Base-by-base conservation (phyloP, 2,329 filamentous ascomycete species). In the Didymellaceae sp. region DNA sequence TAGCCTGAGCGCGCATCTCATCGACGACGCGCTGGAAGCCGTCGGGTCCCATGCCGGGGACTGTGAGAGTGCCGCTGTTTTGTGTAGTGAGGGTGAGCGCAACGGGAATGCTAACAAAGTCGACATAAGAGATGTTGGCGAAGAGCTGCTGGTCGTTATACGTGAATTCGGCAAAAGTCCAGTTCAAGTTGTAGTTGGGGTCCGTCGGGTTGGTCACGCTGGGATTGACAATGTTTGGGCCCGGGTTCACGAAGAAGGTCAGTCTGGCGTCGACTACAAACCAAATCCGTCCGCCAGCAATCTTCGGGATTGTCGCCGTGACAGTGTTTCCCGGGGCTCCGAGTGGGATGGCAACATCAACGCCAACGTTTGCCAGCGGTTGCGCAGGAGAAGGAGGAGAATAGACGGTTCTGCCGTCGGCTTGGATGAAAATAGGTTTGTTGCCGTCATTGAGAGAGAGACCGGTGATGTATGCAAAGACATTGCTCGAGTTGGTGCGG, bases 381-480 rank as follows among this genome's bases (percentile, higher is more conserved):
- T 70, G 61, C 1, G 76, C 65, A 0, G 87, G 87, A 5, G 83
- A 86, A 0, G 71, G 65, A 0, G 89, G 89, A 55, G 82, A 86
- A 73, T 89, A 88, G 4, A 82, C 73, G 5, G 84, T 87, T 45
- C 75, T 74, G 37, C 88, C 88, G 63, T 91, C 87, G 11, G 86
- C 75, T 59, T 82, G 76, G 20, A 91, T 77, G 33, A 91, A 76
- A 52, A 86, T 80, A 16, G 86, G 77, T 11, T 78, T 78, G 61
- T 84, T 82, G 66, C 81, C 79, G 14, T 82, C 81, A 66, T 85
- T 80, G 34, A 86, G 66, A 24, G 85, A 83, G 14, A 79, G 77
- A 16, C 89, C 89, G 1, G 86, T 91, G 63, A 94, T 81, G 68
- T 89, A 88, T 16, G 85, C 88, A 62, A 83, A 90, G 33, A 85